Base-by-base conservation (phyloP, 2,329 filamentous ascomycete species). In the Diaporthe destruens region DNA sequence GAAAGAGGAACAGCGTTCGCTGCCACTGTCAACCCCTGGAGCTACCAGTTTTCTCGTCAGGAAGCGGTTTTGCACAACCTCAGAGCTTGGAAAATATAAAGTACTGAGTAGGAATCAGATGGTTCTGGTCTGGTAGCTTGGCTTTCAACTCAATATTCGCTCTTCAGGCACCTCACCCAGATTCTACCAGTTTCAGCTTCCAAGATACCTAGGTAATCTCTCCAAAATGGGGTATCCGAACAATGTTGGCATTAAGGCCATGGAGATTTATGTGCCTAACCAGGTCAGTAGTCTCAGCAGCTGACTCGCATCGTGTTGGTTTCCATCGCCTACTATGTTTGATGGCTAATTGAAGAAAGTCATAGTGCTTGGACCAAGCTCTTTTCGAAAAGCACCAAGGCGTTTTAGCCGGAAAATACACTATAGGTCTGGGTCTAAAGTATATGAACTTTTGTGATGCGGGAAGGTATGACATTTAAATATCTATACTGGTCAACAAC, bases 371-470 rank as follows among this genome's bases (percentile, higher is more conserved):
- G 79, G 92, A 95, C 80, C 94, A 96, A 85, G 82, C 87, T 71
- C 93, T 95, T 82, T 89, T 96, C 75, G 93, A 96, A 84, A 93
- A 94, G 84, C 93, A 94, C 84, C 94, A 96, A 89, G 93, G 93
- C 82, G 93, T 94, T 79, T 89, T 89, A 81, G 82, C 90, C 71
- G 94, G 94, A 77, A 96, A 96, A 86, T 96, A 96, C 88, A 96
- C 94, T 80, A 95, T 96, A 85, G 94, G 94, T 83, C 91, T 96
- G 72, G 94, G 94, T 79, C 94, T 96, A 88, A 96, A 92, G 81
- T 94, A 93, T 86, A 96, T 96, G 94, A 92, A 91, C 87, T 96
- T 96, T 85, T 96, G 94, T 82, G 94, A 96, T 84, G 94, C 91
- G 93, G 80, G 94, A 96, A 87, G 93, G 93, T 95, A 82, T 82